Evolutionary conservation across 352 stramenopile genomes (phyloP).

Genomic region (Lagenidium giganteum): DNA sequence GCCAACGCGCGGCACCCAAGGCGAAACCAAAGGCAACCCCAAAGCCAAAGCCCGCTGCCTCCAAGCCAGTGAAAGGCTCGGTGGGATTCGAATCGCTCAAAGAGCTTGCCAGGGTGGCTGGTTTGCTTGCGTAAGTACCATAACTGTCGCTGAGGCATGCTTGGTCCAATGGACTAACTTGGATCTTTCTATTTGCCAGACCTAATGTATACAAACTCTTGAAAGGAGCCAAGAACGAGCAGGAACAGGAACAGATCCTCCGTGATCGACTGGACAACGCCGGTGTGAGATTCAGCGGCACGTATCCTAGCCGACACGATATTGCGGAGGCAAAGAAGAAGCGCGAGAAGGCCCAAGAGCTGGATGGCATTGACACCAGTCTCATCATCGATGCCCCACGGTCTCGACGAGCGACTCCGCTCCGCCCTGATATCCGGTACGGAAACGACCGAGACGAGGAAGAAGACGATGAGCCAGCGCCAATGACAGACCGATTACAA

Average conservation of each 20-base stretch:
- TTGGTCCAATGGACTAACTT: constrained; percentile 1
- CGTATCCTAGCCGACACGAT: constrained; percentile 60
- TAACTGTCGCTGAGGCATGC: too few species aligned
- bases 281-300: constrained; percentile 43
- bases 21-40: constrained; percentile 5
- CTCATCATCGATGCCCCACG: constrained; percentile 52
- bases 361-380: constrained; percentile 80
- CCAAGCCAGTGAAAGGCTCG: constrained; percentile 19
- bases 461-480: constrained; percentile 2
- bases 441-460: constrained; percentile 10
- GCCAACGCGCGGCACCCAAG: neutral
- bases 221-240: constrained; percentile 28
- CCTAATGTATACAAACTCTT: constrained; percentile 55
- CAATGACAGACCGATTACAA: neutral
- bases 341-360: constrained; percentile 54
- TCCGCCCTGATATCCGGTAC: constrained; percentile 4
- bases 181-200: constrained; percentile 20
- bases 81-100: constrained; percentile 57
- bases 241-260: constrained; percentile 55
- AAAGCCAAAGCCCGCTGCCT: constrained; percentile 11
- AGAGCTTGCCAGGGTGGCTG: constrained; percentile 57
- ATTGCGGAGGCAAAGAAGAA: constrained; percentile 69
- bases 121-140: constrained; percentile 62
- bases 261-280: constrained; percentile 41
- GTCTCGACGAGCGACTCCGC: constrained; percentile 10